Base-by-base conservation (phyloP, 1,284 basidiomycete species). In the Pseudozyma sp. region DNA sequence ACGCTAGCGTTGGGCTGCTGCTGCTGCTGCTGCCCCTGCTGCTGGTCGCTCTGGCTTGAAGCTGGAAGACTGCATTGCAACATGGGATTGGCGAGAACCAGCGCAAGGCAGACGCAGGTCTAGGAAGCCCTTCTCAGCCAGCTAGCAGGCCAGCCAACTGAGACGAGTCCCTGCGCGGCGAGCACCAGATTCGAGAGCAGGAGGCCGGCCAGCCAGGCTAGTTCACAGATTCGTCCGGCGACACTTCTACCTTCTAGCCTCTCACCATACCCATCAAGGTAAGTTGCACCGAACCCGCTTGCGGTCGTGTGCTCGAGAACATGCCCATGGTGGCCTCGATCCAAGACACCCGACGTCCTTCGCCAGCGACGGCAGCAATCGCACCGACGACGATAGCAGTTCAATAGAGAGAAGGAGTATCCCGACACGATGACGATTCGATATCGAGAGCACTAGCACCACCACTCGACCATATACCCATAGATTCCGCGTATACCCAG, bases 261-360 rank as follows among this genome's bases (percentile, higher is more conserved):
- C 57, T 68, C 65, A 68, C 59, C 65, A 66, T 58, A 65, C 51
- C 54, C 71, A 69, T 66, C 71, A 74, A 74, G 71, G 71, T 74
- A 74, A 74, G 71, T 74, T 51, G 56, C 65, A 61, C 70, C 60
- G 61, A 42, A 64, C 53, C 69, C 55, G 24, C 52, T 60, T 67
- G 56, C 63, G 62, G 46, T 66, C 54, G 58, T 42, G 63, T 66
- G 63, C 64, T 72, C 60, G 59, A 60, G 60, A 57, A 63, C 52
- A 64, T 64, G 64, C 56, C 54, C 49, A 64, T 64, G 69, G 57
- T 54, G 58, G 71, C 66, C 66, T 68, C 71, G 71, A 74, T 69
- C 47, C 37, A 58, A 60, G 52, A 53, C 56, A 52, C 53, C 59
- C 49, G n/a, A 43, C 56, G 34, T 50, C 61, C 52, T 37, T 34